Conservation (phyloP, 2,329 filamentous ascomycete genomes). For the Gyromitra esculenta region DNA sequence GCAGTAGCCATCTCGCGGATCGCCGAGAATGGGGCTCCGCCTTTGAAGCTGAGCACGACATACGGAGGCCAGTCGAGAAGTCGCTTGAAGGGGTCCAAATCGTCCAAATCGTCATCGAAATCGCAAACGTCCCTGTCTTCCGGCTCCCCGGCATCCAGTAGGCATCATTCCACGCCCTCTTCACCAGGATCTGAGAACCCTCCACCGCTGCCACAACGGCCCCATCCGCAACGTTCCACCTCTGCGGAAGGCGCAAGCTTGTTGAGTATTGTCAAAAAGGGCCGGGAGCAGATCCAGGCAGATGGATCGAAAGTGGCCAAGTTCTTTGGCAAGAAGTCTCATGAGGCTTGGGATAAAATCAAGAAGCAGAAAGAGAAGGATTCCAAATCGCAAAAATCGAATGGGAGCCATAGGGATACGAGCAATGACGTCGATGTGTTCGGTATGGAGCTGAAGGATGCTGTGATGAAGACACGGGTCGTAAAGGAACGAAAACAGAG, state of each 20-base stretch:
- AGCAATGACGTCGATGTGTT: slow-evolving; percentile 57
- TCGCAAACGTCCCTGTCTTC: slow-evolving; percentile 43
- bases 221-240: slow-evolving; percentile 52
- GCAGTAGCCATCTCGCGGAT: slow-evolving; percentile 48
- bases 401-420: slow-evolving; percentile 47
- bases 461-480: slow-evolving; percentile 56
- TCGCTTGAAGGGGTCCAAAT: slow-evolving; percentile 43
- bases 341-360: slow-evolving; percentile 54
- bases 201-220: slow-evolving; percentile 45
- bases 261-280: slow-evolving; percentile 54
- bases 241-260: slow-evolving; percentile 54
- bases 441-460: slow-evolving; percentile 57
- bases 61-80: slow-evolving; percentile 33
- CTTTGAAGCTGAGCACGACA: slow-evolving; percentile 37
- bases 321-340: slow-evolving; percentile 52
- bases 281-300: slow-evolving; percentile 50
- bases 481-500: slow-evolving; percentile 56
- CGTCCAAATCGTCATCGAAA: slow-evolving; percentile 45
- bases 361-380: slow-evolving; percentile 51
- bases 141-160: slow-evolving; percentile 30
- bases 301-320: slow-evolving; percentile 52
- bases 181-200: slow-evolving; percentile 45
- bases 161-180: slow-evolving; percentile 42
- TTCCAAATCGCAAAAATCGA: slow-evolving; percentile 39
- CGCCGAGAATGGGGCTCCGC: slow-evolving; percentile 49